Evolutionary conservation across 106 monocot genomes (phyloP).

Genomic region (Dendrobium chrysotoxum): DNA sequence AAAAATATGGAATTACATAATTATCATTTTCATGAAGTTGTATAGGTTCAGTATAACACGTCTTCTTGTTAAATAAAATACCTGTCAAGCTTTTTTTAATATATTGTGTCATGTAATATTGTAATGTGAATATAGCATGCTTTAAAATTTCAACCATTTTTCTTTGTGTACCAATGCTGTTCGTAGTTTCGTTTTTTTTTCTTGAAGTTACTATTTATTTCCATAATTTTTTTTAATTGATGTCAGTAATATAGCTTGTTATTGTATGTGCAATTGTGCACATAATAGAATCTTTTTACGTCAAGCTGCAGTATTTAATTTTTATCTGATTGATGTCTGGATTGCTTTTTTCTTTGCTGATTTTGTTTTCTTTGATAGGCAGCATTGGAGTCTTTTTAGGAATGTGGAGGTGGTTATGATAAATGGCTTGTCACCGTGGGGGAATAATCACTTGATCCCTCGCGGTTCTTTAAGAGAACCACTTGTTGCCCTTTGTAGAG

Average conservation of each 20-base stretch:
- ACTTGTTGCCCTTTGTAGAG: slow-evolving; percentile 49
- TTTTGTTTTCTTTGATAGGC: slow-evolving; percentile 41
- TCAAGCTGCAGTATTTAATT: background rate
- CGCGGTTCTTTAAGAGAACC: slow-evolving; percentile 85
- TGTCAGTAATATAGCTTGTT: background rate
- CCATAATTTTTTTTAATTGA: background rate
- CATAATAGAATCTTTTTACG: background rate
- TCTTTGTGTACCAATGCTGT: background rate
- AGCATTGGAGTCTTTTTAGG: slow-evolving; percentile 75
- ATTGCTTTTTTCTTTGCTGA: background rate
- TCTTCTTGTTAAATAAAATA: too few relatives aligned
- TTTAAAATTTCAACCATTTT: background rate
- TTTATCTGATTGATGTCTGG: background rate
- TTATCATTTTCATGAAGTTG: background rate
- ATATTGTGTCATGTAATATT: background rate
- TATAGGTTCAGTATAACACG: background rate
- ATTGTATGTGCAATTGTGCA: background rate
- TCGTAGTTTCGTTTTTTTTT: background rate
- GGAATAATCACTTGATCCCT: slow-evolving; percentile 70
- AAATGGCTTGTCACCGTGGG: slow-evolving; percentile 80
- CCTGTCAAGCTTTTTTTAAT: too few relatives aligned
- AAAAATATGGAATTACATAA: background rate
- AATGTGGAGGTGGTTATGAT: slow-evolving; percentile 84
- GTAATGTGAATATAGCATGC: background rate
- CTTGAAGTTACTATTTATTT: background rate